phyloP scores from a whole-genome alignment of 176 grass and related monocot species.

The Hyparrhenia diplandra region DNA sequence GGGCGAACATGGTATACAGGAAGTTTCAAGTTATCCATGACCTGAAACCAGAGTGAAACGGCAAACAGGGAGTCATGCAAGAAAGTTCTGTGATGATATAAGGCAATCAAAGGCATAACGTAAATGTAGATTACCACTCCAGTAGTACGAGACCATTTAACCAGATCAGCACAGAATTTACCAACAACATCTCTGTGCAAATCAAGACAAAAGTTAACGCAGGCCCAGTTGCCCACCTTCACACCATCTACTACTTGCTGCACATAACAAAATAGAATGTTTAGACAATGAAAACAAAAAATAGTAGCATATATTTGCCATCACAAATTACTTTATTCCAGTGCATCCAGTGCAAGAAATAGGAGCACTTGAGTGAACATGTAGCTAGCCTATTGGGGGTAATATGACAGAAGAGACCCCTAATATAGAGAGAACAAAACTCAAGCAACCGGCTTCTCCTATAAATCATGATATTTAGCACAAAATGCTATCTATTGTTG shows the following conservation, averaged over 20 bases:
- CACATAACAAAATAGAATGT: not conserved
- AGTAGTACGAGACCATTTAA: not conserved
- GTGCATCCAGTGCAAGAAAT: not conserved
- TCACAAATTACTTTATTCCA: not conserved
- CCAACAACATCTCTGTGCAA: not conserved
- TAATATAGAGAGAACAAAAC: not conserved
- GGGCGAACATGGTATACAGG: conserved; percentile 9
- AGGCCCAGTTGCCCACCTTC: conserved; percentile 13
- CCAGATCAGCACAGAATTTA: not conserved
- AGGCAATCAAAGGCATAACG: not conserved
- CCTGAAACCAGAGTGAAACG: conserved; percentile 19
- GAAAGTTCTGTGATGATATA: not conserved
- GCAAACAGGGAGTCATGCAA: not conserved
- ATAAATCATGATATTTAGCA: not conserved
- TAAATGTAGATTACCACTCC: conserved; percentile 35
- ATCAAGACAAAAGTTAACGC: conserved; percentile 12
- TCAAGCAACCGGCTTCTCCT: not conserved
- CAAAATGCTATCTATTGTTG: not conserved
- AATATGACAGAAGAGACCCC: not conserved
- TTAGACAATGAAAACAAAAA: not conserved
- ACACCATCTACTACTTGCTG: conserved; percentile 43
- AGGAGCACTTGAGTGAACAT: not conserved
- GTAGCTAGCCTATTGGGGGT: not conserved
- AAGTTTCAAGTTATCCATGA: not conserved
- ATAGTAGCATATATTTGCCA: not conserved